phyloP scores from a whole-genome alignment of 2,329 filamentous ascomycete species.

The Fusarium udum region DNA sequence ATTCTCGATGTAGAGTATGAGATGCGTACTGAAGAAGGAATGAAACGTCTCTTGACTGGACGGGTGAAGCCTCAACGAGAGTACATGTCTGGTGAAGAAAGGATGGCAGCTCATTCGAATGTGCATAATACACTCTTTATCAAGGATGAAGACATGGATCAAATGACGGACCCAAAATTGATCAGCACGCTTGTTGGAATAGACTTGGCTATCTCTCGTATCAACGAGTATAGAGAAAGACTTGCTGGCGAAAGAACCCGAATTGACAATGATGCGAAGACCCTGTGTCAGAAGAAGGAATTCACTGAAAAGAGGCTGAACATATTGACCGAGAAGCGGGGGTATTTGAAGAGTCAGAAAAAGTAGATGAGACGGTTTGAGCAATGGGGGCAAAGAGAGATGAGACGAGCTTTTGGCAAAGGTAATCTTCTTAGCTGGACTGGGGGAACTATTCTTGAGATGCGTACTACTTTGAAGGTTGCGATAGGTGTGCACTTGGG shows the following conservation, averaged over 20 bases:
- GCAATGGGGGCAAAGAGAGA: neutral
- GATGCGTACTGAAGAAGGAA: neutral
- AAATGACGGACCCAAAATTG: neutral
- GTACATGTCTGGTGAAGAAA: too few relatives aligned
- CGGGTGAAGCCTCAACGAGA: accelerated
- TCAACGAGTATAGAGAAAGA: neutral
- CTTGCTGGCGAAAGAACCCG: accelerated
- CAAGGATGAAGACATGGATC: neutral
- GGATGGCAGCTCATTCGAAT: accelerated
- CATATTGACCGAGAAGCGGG: accelerated
- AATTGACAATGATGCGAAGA: accelerated
- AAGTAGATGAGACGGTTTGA: neutral
- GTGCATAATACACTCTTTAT: neutral
- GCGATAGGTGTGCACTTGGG: too few relatives aligned
- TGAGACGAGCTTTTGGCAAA: accelerated
- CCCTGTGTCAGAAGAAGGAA: accelerated
- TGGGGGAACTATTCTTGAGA: neutral
- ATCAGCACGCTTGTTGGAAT: neutral
- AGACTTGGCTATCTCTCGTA: neutral
- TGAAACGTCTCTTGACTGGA: neutral
- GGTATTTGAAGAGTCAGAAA: neutral
- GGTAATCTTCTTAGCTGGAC: neutral
- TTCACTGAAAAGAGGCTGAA: neutral
- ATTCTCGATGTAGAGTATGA: neutral
- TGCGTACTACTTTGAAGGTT: neutral